Evolutionary conservation across 352 stramenopile genomes (phyloP).

Genomic region (Phytophthora nicotianae): DNA sequence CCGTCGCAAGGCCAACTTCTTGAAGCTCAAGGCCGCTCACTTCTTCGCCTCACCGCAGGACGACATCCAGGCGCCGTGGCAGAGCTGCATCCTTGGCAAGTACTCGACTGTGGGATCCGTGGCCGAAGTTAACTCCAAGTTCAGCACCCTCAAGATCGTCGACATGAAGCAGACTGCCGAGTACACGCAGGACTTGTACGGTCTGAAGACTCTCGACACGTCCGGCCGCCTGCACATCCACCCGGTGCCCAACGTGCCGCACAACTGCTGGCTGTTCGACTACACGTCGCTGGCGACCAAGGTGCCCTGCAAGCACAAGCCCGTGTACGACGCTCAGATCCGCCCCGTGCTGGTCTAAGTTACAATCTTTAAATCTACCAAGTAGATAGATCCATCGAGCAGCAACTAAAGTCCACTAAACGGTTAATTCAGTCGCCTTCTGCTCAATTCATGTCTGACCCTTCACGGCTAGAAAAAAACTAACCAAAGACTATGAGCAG

Average conservation of each 20-base stretch:
- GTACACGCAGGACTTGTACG: slow-evolving; percentile 47
- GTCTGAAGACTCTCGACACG: slow-evolving; percentile 42
- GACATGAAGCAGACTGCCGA: slow-evolving; percentile 41
- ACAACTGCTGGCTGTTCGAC: slow-evolving; percentile 53
- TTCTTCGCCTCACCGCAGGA: slow-evolving; percentile 59
- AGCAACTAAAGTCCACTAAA: neutral
- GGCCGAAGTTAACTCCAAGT: slow-evolving; percentile 39
- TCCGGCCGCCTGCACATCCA: slow-evolving; percentile 31
- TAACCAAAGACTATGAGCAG: slow-evolving; percentile 17
- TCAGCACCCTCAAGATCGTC: slow-evolving; percentile 36
- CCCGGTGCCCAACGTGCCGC: slow-evolving; percentile 33
- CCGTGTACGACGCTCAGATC: slow-evolving; percentile 39
- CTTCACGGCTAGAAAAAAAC: slow-evolving; percentile 25
- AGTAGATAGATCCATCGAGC: slow-evolving; percentile 18
- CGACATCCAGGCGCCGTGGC: slow-evolving; percentile 47
- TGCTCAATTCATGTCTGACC: slow-evolving; percentile 15
- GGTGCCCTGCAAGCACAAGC: slow-evolving; percentile 29
- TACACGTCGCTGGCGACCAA: slow-evolving; percentile 39
- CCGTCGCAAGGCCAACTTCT: slow-evolving; percentile 53
- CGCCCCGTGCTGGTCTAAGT: slow-evolving; percentile 30
- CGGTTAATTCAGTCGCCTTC: slow-evolving; percentile 8
- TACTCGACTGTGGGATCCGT: slow-evolving; percentile 44
- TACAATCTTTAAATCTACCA: slow-evolving; percentile 39
- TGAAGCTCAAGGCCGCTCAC: slow-evolving; percentile 45
- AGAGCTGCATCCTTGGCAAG: slow-evolving; percentile 36